Evolutionary conservation across 2,329 filamentous ascomycete species (phyloP), one percentile per base, ranked within the genome.

Genomic region (Fusarium compactum): DNA sequence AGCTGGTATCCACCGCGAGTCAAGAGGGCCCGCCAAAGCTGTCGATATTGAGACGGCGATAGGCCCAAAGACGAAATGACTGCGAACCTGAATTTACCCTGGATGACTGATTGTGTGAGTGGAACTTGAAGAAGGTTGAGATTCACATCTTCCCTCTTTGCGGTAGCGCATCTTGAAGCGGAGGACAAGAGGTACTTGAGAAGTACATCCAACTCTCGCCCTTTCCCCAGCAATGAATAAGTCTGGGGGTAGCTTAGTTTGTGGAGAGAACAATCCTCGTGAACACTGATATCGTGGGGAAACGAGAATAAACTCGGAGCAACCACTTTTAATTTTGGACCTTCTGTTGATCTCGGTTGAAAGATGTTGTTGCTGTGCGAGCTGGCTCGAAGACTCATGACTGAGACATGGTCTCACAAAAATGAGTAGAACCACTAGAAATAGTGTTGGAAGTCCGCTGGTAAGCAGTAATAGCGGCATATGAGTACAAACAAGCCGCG

Each of bases 1-100:
- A 74, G 47, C 12, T 16, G 25, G 53, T 53, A 43, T 51, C 72
- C 72, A 74, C 72, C 20, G 14, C 46, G 47, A 63, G 48, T 62
- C 51, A 54, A 67, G 30, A 25, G 51, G 65, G 47, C 53, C 72
- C 68, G 57, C 70, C 52, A 62, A 55, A 52, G 48, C 55, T 59
- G 56, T 58, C 44, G 61, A 62, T 62, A 46, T 69, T 45, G 51
- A 58, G 59, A 66, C 56, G 55, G 60, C 66, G 52, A 74, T 74
- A 75, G 72, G 72, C 59, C 30, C 58, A 51, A 62, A 43, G 50
- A 46, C 45, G 58, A 54, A 60, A 57, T 20, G 45, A 58, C 34
- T 40, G 45, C 41, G 67, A 70, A 55, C 67, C 53, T 70, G 57
- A 50, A 57, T 34, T 54, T 48, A 53, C 44, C 67, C 62, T 59